phyloP scores from a whole-genome alignment of 2,329 filamentous ascomycete genomes.

The Alternaria postmessia region DNA sequence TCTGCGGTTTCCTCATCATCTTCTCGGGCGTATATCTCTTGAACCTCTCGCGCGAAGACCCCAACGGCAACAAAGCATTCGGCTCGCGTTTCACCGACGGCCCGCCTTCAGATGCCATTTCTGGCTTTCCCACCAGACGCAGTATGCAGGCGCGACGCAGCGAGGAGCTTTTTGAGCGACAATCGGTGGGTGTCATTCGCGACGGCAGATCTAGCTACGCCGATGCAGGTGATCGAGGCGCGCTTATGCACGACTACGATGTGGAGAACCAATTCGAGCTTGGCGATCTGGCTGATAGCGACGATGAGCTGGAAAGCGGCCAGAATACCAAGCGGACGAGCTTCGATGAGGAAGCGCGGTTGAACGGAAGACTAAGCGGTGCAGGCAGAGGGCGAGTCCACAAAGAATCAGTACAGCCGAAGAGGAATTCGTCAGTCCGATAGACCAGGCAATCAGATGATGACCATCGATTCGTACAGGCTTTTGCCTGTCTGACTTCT shows the following conservation, averaged over 20 bases:
- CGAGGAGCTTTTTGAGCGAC: constrained; percentile 53
- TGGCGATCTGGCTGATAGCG: constrained; percentile 74
- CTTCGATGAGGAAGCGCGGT: constrained; percentile 22
- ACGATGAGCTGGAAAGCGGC: constrained; percentile 47
- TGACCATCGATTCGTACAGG: neutral
- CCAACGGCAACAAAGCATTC: constrained; percentile 75
- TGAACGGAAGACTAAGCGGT: constrained; percentile 33
- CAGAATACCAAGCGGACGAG: constrained; percentile 21
- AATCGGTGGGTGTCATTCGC: constrained; percentile 49
- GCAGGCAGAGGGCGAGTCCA: constrained; percentile 40
- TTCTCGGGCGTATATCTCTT: constrained; percentile 95
- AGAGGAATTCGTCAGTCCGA: constrained; percentile 29
- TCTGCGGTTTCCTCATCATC: constrained; percentile 92
- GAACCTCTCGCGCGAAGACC: constrained; percentile 92
- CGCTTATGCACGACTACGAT: constrained; percentile 88
- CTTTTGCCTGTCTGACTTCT: neutral
- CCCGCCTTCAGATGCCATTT: constrained; percentile 89
- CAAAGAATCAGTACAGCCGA: constrained; percentile 40
- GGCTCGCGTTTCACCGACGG: constrained; percentile 68
- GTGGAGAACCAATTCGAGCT: constrained; percentile 78
- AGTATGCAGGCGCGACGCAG: constrained; percentile 90
- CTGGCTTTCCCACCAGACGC: constrained; percentile 85
- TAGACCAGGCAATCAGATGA: constrained; percentile 6
- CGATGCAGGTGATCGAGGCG: constrained; percentile 70
- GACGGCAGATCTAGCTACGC: constrained; percentile 22